Evolutionary conservation across 441 rosid genomes (phyloP).

Genomic region (Capsella rubella): DNA sequence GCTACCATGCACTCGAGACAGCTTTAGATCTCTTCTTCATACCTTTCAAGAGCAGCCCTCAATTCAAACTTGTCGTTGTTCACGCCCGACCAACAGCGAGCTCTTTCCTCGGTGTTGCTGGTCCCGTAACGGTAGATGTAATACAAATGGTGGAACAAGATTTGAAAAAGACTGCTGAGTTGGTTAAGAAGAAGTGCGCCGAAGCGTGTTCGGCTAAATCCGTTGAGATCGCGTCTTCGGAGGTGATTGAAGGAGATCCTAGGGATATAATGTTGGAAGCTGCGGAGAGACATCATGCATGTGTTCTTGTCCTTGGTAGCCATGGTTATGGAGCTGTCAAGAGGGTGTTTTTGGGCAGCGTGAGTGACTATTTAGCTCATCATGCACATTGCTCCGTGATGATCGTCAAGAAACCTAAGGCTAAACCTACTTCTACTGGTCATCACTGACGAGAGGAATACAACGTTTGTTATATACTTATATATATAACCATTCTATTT

Average conservation of each 20-base stretch:
- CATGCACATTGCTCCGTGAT: conserved; percentile 41
- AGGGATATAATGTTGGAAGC: conserved; percentile 53
- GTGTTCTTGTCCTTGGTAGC: conserved; percentile 57
- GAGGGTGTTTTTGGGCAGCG: conserved; percentile 46
- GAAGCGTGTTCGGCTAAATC: conserved; percentile 47
- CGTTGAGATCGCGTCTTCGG: conserved; percentile 41
- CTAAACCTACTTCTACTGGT: neutral
- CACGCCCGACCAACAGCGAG: conserved; percentile 53
- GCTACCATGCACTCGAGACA: conserved; percentile 56
- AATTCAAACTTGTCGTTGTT: conserved; percentile 51
- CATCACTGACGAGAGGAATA: neutral
- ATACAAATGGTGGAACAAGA: conserved; percentile 50
- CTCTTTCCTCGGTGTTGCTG: conserved; percentile 42
- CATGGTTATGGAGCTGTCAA: conserved; percentile 58
- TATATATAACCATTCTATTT: neutral
- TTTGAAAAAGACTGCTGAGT: conserved; percentile 43
- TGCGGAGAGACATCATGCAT: conserved; percentile 53
- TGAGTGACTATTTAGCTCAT: conserved; percentile 42
- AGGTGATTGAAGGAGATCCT: conserved; percentile 57
- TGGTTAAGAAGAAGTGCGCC: conserved; percentile 42
- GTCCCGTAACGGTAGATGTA: conserved; percentile 51
- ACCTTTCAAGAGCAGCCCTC: conserved; percentile 41
- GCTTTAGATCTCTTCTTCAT: conserved; percentile 54
- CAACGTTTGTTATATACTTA: neutral
- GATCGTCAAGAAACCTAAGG: conserved; percentile 40